These are phyloP conservation scores for Davidsoniella virescens DNA, from an alignment of 2,329 filamentous ascomycete species.

Conservation along the genomic window DNA sequence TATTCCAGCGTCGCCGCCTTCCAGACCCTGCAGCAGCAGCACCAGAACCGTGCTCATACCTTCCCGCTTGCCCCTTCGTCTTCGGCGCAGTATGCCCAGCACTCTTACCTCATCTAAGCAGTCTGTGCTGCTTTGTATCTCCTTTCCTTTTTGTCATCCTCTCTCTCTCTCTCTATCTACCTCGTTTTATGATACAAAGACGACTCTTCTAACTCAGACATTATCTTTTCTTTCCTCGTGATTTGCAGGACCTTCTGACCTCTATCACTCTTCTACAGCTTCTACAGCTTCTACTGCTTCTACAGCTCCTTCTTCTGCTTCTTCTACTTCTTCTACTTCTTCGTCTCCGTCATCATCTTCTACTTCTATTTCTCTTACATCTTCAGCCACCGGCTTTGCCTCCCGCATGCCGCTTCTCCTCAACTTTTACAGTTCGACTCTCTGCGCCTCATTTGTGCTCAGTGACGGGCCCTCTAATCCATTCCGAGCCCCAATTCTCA, in stretches of 20 bases:
- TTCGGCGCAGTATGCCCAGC: no score
- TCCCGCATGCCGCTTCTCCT: conserved; percentile 76
- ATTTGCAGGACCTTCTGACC: no score
- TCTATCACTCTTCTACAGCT: no score
- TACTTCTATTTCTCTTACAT: background rate
- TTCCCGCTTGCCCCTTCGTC: no score
- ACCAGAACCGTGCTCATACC: background rate
- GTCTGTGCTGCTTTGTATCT: no score
- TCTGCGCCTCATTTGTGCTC: conserved; percentile 81
- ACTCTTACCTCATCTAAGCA: no score
- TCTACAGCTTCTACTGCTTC: background rate
- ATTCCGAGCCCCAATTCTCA: conserved; percentile 67
- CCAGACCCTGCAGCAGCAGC: background rate
- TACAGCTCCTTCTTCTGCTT: background rate
- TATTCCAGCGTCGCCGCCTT: background rate
- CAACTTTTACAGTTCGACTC: conserved; percentile 84
- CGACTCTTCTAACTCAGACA: no score
- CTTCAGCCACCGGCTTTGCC: conserved; percentile 28
- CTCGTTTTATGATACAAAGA: no score
- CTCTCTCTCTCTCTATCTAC: no score
- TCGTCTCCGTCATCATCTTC: background rate
- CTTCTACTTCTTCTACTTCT: background rate
- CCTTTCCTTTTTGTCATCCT: no score
- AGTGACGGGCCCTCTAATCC: conserved; percentile 79
- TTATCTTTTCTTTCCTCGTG: background rate